Evolutionary conservation across 148 eudicot genomes (phyloP), one percentile per base, ranked within the genome.

Genomic region (Rhododendron simsii): DNA sequence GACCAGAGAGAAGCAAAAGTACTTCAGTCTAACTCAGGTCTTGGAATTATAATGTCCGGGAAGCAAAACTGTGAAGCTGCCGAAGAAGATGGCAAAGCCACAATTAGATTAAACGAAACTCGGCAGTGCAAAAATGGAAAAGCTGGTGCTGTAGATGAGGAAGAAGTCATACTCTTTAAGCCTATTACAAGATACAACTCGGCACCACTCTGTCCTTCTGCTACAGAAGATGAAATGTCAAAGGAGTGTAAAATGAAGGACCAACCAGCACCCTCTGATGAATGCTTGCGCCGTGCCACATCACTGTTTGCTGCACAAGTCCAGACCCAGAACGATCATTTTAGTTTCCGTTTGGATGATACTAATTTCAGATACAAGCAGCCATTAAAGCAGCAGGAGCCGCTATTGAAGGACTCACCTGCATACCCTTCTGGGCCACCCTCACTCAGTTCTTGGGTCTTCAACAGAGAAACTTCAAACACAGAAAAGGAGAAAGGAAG

Each of bases 131-230:
- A n/a, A 61, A 88, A 85, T 73, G 83, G 37, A 20, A 88, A 89
- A 84, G 39, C 81, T n/a, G 55, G 23, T 73, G 45, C 39, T 2
- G 82, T 87, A 20, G 99, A 96, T 53, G 99, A 95, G 83, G 99
- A 95, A 85, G 99, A 96, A 90, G 95, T 92, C 77, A 97, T 97
- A 78, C 94, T 97, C 81, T 95, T 97, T 87, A 94, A 93, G 93
- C 99, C 99, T 30, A 89, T 97, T 39, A 84, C 87, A 5, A 88
- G 99, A 81, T 91, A 88, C 81, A 97, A 95, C 79, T 97, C 99
- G 5, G 98, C 91, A 50, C 99, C 99, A 15, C 57, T 96, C 26
- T 81, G 78, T 78, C 71, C 83, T 41, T 90, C 84, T 71, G 39
- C 71, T 21, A 44, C 65, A 45, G 50, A 75, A n/a, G 69, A 55